phyloP scores from a whole-genome alignment of 1,284 basidiomycete species.

The Moesziomyces globuligerus region DNA sequence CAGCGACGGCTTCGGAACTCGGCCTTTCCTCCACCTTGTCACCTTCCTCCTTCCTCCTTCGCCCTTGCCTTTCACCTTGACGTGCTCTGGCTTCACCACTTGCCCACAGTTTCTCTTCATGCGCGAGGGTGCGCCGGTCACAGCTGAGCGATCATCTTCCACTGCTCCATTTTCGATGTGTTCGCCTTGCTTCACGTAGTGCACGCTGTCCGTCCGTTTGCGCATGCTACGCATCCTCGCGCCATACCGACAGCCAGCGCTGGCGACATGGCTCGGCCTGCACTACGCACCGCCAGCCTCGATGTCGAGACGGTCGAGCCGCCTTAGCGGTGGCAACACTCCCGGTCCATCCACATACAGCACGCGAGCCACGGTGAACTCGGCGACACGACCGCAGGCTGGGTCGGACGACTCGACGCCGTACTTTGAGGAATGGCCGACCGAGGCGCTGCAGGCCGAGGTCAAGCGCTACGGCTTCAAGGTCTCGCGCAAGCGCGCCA shows the following conservation, averaged over 20 bases:
- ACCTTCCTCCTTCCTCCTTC: not conserved
- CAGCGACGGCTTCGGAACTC: conserved; percentile 7
- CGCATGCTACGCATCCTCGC: not conserved
- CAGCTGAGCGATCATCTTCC: too few relatives aligned
- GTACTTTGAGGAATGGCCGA: conserved; percentile 32
- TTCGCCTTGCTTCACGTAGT: too few relatives aligned
- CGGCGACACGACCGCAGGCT: too few relatives aligned
- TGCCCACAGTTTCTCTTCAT: too few relatives aligned
- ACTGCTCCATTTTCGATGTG: too few relatives aligned
- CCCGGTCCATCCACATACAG: not conserved
- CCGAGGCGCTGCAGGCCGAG: conserved; percentile 21
- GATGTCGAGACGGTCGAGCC: conserved; percentile 17
- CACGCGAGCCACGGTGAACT: conserved; percentile 4
- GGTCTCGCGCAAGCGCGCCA: conserved; percentile 20
- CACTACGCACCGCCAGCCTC: not conserved
- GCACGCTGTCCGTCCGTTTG: too few relatives aligned
- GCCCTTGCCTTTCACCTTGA: not conserved
- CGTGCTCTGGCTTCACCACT: not conserved
- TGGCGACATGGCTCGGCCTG: not conserved
- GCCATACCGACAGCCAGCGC: not conserved
- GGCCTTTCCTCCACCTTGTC: conserved; percentile 14
- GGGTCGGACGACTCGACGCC: not conserved
- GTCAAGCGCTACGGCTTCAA: conserved; percentile 48
- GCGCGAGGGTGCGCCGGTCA: too few relatives aligned
- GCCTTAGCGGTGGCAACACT: conserved; percentile 1